Percentiles rank a stretch among this genome's conserved stretches.
phyloP scores from a whole-genome alignment of 768 basidiomycete species.

The Lactarius sp. region DNA sequence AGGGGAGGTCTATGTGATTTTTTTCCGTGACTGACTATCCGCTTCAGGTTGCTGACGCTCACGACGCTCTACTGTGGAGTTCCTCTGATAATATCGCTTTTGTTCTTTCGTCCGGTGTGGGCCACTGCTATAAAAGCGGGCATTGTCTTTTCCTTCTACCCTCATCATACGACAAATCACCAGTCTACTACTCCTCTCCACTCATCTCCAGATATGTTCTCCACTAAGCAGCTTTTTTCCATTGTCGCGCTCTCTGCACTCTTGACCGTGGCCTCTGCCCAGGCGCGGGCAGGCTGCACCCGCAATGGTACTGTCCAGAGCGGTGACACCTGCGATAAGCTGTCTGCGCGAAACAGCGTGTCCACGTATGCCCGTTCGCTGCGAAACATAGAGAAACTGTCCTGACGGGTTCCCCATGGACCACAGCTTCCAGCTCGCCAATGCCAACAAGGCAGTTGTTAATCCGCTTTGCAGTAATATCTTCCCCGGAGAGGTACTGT shows the following conservation, averaged over 20 bases:
- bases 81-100: too few relatives aligned
- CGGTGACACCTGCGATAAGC: constrained; percentile 54
- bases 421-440: constrained; percentile 52
- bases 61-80: too few relatives aligned
- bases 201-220: background rate
- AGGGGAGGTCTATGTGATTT: too few relatives aligned
- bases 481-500: constrained; percentile 39
- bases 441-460: constrained; percentile 45
- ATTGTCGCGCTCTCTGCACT: constrained; percentile 4
- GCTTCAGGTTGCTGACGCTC: too few relatives aligned
- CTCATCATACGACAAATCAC: too few relatives aligned
- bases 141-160: too few relatives aligned
- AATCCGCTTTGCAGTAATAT: constrained; percentile 43
- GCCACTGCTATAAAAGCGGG: too few relatives aligned
- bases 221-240: constrained; percentile 2
- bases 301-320: constrained; percentile 48
- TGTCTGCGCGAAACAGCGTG: constrained; percentile 43
- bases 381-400: constrained; percentile 1
- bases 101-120: too few relatives aligned
- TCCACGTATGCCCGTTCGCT: constrained; percentile 38
- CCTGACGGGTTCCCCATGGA: background rate
- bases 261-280: background rate
- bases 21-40: too few relatives aligned
- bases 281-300: constrained; percentile 25
- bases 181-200: too few relatives aligned